These are phyloP conservation scores for Tylopilus plumbeoviolaceoides DNA, from an alignment of 768 basidiomycete genomes.

Conservation along the genomic window DNA sequence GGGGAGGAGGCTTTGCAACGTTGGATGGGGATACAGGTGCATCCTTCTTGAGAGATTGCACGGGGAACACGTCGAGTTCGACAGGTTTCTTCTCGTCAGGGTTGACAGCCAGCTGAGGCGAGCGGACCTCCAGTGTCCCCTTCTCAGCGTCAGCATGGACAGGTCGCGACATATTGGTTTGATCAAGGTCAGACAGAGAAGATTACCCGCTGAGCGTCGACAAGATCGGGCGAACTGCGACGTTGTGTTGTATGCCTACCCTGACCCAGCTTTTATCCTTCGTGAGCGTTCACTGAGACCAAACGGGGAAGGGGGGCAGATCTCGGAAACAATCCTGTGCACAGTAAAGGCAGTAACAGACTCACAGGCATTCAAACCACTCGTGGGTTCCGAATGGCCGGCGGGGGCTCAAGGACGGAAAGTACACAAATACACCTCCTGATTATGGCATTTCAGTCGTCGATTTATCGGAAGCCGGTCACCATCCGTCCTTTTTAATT, in stretches of 20 bases:
- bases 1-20: constrained; percentile 33
- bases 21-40: constrained; percentile 32
- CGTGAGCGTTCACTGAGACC: not conserved
- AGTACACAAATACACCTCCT: not conserved
- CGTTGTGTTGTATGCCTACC: not conserved
- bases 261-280: constrained; percentile 23
- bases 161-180: constrained; percentile 40
- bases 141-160: constrained; percentile 55
- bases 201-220: constrained; percentile 9
- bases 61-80: constrained; percentile 27
- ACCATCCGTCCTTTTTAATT: constrained; percentile 1
- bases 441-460: constrained; percentile 4
- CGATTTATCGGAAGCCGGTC: constrained; percentile 12
- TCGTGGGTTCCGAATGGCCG: constrained; percentile 14
- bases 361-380: constrained; percentile 14
- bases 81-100: constrained; percentile 36
- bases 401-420: constrained; percentile 1
- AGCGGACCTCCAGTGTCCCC: constrained; percentile 46
- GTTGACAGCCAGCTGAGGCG: constrained; percentile 29
- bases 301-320: constrained; percentile 12
- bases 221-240: constrained; percentile 1
- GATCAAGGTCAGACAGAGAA: constrained; percentile 9
- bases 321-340: constrained; percentile 17
- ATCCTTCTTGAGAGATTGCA: constrained; percentile 41
- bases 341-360: constrained; percentile 1